Percentiles rank a stretch among this genome's conserved stretches.
phyloP scores from a whole-genome alignment of 208 protist genomes.

The Acanthamoeba triangularis region DNA sequence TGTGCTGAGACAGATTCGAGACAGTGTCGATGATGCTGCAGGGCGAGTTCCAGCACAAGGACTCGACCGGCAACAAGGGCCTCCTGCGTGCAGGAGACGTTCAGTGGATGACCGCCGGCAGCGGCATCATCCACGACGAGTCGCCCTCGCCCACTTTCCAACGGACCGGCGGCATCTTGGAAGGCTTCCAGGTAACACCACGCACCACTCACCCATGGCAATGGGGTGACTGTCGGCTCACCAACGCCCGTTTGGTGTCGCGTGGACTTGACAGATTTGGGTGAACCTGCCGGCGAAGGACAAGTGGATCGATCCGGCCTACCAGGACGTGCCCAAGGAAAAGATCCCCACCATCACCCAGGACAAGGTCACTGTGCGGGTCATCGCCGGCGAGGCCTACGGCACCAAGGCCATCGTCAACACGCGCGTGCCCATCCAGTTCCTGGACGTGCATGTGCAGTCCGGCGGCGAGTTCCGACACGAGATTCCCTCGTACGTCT shows the following conservation, averaged over 20 bases:
- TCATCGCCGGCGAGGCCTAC: conserved; percentile 85
- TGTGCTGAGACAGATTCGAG: conserved; percentile 90
- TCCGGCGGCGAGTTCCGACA: conserved; percentile 61
- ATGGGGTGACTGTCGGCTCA: background rate
- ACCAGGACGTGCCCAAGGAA: conserved; percentile 88
- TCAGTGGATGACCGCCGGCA: conserved; percentile 96
- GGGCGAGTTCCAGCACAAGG: conserved; percentile 93
- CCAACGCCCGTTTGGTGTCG: background rate
- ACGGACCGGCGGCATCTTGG: conserved; percentile 84
- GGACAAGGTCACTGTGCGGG: conserved; percentile 66
- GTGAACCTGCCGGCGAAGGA: conserved; percentile 93
- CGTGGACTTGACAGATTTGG: conserved; percentile 92
- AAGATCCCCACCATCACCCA: conserved; percentile 76
- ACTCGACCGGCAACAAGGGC: conserved; percentile 91
- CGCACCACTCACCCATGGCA: background rate
- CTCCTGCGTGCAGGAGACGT: conserved; percentile 91
- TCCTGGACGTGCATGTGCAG: conserved; percentile 81
- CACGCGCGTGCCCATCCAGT: conserved; percentile 75
- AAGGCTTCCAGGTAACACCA: conserved; percentile 51
- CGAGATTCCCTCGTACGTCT: conserved; percentile 76
- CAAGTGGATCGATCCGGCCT: conserved; percentile 92
- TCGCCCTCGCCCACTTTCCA: conserved; percentile 88
- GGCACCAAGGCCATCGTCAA: conserved; percentile 70
- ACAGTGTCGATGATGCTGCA: conserved; percentile 93
- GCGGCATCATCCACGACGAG: conserved; percentile 94